These are phyloP conservation scores for Striga hermonthica DNA, from an alignment of 305 asterid genomes.

Conservation along the genomic window DNA sequence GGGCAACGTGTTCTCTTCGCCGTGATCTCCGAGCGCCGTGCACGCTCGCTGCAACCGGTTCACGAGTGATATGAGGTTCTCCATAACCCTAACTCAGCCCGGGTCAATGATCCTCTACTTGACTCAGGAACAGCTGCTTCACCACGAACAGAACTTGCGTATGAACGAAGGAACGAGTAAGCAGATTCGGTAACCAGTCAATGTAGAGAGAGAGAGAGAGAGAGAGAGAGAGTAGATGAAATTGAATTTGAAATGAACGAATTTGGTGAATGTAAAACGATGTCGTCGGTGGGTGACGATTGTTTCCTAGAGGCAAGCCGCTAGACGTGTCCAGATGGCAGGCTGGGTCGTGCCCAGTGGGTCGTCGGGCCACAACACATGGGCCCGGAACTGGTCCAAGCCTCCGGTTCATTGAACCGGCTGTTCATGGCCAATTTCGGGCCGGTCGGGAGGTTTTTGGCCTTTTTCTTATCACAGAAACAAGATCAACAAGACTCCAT, in stretches of 20 bases:
- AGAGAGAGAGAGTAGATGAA: constrained; percentile 26
- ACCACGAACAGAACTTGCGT: neutral
- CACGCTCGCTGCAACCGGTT: constrained; percentile 91
- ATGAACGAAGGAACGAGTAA: neutral
- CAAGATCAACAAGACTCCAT: too few relatives aligned
- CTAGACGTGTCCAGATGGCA: constrained; percentile 22
- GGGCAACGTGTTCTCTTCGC: constrained; percentile 77
- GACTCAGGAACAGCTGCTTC: constrained; percentile 31
- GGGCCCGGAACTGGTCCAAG: too few relatives aligned
- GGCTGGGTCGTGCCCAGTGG: constrained; percentile 9
- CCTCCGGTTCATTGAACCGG: too few relatives aligned
- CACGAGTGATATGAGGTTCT: constrained; percentile 78
- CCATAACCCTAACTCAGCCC: constrained; percentile 50
- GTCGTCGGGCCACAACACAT: too few relatives aligned
- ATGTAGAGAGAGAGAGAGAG: constrained; percentile 22
- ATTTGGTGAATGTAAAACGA: constrained; percentile 25
- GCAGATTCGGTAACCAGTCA: too few relatives aligned
- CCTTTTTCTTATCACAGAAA: too few relatives aligned
- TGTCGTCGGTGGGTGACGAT: constrained; percentile 25
- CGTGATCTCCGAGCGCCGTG: constrained; percentile 92
- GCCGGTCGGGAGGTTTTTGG: too few relatives aligned
- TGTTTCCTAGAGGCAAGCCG: constrained; percentile 23
- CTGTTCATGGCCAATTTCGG: too few relatives aligned
- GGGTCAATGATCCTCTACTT: constrained; percentile 41
- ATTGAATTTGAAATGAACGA: constrained; percentile 26